Percentiles rank a stretch among this genome's conserved stretches.
phyloP scores from a whole-genome alignment of 495 filamentous ascomycete species.

The Beverwykella pulmonaria region DNA sequence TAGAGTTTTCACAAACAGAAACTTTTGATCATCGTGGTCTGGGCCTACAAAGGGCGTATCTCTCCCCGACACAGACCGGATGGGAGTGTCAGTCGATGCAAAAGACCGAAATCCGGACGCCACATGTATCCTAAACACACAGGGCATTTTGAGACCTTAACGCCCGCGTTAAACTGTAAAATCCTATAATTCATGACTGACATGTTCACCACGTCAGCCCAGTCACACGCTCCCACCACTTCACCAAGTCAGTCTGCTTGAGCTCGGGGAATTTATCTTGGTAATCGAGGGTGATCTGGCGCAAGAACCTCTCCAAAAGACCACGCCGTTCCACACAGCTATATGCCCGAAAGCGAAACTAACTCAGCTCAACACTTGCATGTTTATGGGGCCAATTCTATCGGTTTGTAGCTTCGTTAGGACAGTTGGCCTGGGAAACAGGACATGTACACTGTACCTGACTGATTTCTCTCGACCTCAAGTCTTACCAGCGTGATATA shows the following conservation, averaged over 20 bases:
- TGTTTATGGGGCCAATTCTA: neutral
- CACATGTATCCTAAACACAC: too few relatives aligned
- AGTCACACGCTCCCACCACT: neutral
- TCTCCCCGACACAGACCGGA: too few relatives aligned
- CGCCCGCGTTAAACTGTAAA: too few relatives aligned
- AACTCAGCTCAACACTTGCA: neutral
- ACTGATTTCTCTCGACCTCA: neutral
- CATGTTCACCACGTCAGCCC: slow-evolving; percentile 5
- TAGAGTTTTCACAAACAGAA: too few relatives aligned
- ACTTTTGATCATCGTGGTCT: too few relatives aligned
- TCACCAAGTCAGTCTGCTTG: neutral
- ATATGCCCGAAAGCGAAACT: too few relatives aligned
- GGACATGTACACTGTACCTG: neutral
- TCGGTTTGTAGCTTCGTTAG: neutral
- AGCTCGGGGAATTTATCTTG: slow-evolving; percentile 1
- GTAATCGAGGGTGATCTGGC: neutral
- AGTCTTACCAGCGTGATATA: neutral
- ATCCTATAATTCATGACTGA: too few relatives aligned
- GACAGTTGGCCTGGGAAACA: neutral
- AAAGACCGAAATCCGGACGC: too few relatives aligned
- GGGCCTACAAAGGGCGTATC: too few relatives aligned
- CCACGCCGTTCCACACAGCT: neutral
- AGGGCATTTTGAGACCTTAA: too few relatives aligned
- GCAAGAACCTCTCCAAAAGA: neutral
- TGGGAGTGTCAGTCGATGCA: too few relatives aligned